Evolutionary conservation across 202 grass and related monocot species (phyloP), one percentile per base, ranked within the genome.

Genomic region (Schoenoplectus tabernaemontani): DNA sequence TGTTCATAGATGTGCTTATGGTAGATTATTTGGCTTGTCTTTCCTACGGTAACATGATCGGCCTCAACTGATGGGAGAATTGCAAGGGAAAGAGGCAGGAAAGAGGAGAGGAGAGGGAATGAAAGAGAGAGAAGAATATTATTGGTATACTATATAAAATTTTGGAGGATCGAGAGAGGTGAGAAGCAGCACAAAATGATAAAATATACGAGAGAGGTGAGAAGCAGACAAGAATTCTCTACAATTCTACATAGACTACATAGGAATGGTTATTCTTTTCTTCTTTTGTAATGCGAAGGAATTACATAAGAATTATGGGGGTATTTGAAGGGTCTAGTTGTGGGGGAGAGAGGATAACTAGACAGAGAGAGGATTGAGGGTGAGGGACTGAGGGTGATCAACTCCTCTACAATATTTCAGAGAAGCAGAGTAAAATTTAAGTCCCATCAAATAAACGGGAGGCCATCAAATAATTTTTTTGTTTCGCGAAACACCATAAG

Each of bases 221-320:
- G 78, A 86, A 92, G 86, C 78, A 83, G 81, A 90, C 87, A 92
- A 88, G 82, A 57, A 87, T 92, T 88, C 82, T 86, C 86, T 84
- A n/a, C n/a, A n/a, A n/a, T n/a, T n/a, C n/a, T 16, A 80, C 77
- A 90, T 96, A 92, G 87, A 96, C 90, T 87, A 82, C 68, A 80
- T 88, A 84, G 87, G 74, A 69, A 80, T 82, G 88, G 73, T 87
- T 87, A 83, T 78, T 88, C 84, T 71, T 73, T 68, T 82, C 50
- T 51, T 89, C 87, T 83, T 92, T 68, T 85, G 78, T 85, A 26
- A 58, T 54, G 46, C 42, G 34, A 87, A 16, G 87, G 87, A 94
- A 89, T 87, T 88, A 63, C 80, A 54, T 80, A 73, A 57, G 70
- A 77, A 66, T 75, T 75, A 75, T 78, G 41, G 58, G 44, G 37